Percentiles rank a stretch among this genome's conserved stretches.
phyloP scores from a whole-genome alignment of 2,329 filamentous ascomycete species.

The Paramyrothecium sp. region DNA sequence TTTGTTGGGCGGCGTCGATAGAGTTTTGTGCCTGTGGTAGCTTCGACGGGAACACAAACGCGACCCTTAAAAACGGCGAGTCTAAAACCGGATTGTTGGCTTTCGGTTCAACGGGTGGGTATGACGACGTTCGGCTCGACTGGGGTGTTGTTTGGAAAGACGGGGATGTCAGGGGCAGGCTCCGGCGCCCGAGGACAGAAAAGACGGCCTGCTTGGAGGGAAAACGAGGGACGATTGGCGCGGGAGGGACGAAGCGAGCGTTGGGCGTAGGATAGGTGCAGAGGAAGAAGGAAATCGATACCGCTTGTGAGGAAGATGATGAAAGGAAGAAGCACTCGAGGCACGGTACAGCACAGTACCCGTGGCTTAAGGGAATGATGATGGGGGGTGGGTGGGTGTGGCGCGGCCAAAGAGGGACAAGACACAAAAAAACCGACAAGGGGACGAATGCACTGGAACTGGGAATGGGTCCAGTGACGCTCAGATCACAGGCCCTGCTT shows the following conservation, averaged over 20 bases:
- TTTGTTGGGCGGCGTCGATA: not conserved
- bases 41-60: not conserved
- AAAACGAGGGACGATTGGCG: not conserved
- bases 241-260: not conserved
- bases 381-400: not conserved
- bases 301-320: not conserved
- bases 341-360: not conserved
- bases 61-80: not conserved
- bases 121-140: no score
- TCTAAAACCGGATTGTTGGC: not conserved
- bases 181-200: not conserved
- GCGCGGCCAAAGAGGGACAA: not conserved
- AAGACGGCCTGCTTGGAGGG: not conserved
- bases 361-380: not conserved
- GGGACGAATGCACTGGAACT: not conserved
- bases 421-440: not conserved
- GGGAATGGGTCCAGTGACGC: not conserved
- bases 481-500: not conserved
- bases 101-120: no score
- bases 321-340: not conserved
- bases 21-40: not conserved
- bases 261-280: not conserved
- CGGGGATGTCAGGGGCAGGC: no score
- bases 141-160: no score
- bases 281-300: not conserved